Conservation (phyloP, 345 rosid species). For the Bruguiera gymnorhiza region DNA sequence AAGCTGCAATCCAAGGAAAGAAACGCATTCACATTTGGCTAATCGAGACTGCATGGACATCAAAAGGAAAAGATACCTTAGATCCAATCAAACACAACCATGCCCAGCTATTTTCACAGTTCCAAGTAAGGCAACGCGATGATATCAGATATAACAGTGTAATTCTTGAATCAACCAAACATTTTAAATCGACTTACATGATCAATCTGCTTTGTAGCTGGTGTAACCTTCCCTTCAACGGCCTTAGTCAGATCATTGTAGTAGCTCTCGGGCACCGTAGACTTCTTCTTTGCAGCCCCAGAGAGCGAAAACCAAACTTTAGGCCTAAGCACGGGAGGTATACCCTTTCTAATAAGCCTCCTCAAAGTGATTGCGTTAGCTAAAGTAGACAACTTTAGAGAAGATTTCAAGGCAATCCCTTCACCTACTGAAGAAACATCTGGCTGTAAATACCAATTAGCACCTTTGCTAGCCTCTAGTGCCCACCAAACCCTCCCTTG, state of each 20-base stretch:
- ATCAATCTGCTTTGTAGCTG: constrained; percentile 96
- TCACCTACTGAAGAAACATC: constrained; percentile 53
- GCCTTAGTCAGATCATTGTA: constrained; percentile 81
- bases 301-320: constrained; percentile 99
- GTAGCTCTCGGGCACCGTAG: constrained; percentile 96
- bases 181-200: constrained; percentile 59
- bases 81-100: too few species aligned
- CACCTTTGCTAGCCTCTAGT: constrained; percentile 96
- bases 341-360: constrained; percentile 93
- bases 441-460: constrained; percentile 95
- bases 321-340: constrained; percentile 92
- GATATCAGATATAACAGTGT: neutral
- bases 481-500: constrained; percentile 99
- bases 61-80: too few species aligned
- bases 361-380: constrained; percentile 83
- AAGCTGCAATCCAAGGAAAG: too few species aligned
- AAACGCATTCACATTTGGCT: too few species aligned
- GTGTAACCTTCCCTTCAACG: constrained; percentile 87
- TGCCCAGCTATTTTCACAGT: neutral
- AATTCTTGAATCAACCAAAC: neutral
- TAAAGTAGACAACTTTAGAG: constrained; percentile 71
- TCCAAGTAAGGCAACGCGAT: neutral
- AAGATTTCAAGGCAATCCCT: constrained; percentile 82
- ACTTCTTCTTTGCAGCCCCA: constrained; percentile 99
- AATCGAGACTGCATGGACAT: too few species aligned